phyloP scores from a whole-genome alignment of 2,329 filamentous ascomycete species.

The Colletotrichum paranaense region DNA sequence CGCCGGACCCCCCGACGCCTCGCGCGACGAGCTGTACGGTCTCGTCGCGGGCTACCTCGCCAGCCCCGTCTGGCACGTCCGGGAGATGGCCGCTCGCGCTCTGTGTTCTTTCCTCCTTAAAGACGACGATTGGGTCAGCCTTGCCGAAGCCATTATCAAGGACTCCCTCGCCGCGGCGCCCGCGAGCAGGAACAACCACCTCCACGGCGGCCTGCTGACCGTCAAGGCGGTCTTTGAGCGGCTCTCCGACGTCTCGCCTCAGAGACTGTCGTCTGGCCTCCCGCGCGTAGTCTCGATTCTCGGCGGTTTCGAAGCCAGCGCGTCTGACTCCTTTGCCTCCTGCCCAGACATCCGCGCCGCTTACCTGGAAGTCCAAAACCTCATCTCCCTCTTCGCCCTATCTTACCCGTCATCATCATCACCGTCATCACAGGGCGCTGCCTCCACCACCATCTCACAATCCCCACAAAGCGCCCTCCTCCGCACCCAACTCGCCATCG shows the following conservation, averaged over 20 bases:
- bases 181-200: conserved; percentile 57
- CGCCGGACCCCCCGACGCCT: conserved; percentile 71
- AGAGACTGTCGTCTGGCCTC: conserved; percentile 47
- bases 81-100: conserved; percentile 83
- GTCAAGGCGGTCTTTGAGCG: conserved; percentile 68
- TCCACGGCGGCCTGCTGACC: conserved; percentile 69
- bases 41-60: conserved; percentile 72
- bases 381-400: conserved; percentile 47
- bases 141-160: conserved; percentile 51
- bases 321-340: conserved; percentile 21
- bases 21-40: conserved; percentile 64
- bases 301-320: not conserved
- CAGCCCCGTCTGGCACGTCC: conserved; percentile 82
- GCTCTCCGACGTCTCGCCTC: conserved; percentile 49
- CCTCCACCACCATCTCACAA: not conserved
- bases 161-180: conserved; percentile 41
- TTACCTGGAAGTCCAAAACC: conserved; percentile 59
- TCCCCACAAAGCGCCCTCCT: conserved; percentile 48
- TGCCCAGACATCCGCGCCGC: conserved; percentile 57
- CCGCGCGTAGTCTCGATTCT: conserved; percentile 46
- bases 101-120: conserved; percentile 71
- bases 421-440: not conserved
- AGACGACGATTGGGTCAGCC: conserved; percentile 59
- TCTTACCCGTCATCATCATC: not conserved
- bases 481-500: conserved; percentile 50